Base-by-base conservation (phyloP, 257 asterid species). In the Nicotiana attenuata region DNA sequence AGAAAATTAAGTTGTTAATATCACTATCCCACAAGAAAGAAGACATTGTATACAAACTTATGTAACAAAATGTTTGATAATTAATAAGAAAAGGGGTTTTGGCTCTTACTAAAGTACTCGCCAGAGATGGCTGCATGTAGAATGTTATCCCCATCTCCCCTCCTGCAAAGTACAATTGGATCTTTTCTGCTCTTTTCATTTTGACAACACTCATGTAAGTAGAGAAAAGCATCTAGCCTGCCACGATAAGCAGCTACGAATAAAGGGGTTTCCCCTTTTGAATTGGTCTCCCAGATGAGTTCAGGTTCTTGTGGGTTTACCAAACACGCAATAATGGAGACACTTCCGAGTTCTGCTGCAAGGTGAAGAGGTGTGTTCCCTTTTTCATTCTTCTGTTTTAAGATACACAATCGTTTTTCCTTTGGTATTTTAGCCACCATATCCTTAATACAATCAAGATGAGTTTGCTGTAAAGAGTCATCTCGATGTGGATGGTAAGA, bases 311-410 rank as follows among this genome's bases (percentile, higher is more conserved):
- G 47, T 0, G 28, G 5, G 5, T 15, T 50, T 73, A 81, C 90
- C 5, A 90, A 82, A 65, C 73, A 52, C 0, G 31, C 0, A 66
- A 90, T 87, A 3, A 87, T 81, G 0, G 19, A 16, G 9, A 35
- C 80, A 64, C 85, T 83, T 2, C 93, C 91, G 10, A 82, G 87
- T 10, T 87, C 84, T 17, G 93, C 92, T 9, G 93, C 91, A 0
- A 88, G 82, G 66, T 90, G 92, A 60, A 90, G 91, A 60, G 92
- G 88, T 2, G 93, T 90, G 84, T 88, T 81, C 31, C 92, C 92
- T 24, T 63, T 85, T 17, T 28, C 80, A 26, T 87, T 88, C 47
- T 33, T 22, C 69, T 60, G 66, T 2, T 4, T 0, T 22, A 91
- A 60, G 16, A 76, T 78, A 0, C 11, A 4, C 1, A 41, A 10